These are phyloP conservation scores for Termitomyces sp. DNA, from an alignment of 768 basidiomycete genomes.

Conservation along the genomic window DNA sequence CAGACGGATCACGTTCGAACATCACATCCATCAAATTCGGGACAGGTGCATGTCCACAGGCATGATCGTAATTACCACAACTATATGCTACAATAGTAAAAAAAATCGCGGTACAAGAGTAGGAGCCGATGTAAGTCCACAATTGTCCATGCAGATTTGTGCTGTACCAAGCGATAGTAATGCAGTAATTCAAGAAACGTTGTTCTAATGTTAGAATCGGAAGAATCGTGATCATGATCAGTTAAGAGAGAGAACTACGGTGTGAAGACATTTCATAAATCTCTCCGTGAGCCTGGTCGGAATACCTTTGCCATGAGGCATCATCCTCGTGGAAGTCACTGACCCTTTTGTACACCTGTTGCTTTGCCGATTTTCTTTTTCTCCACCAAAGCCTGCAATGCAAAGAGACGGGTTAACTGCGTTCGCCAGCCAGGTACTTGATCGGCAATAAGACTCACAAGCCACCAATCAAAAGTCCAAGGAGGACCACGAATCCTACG, in stretches of 20 bases:
- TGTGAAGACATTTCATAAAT: slow-evolving; percentile 4
- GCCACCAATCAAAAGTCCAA: slow-evolving; percentile 30
- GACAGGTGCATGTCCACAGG: neutral
- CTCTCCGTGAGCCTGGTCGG: slow-evolving; percentile 3
- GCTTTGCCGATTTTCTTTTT: slow-evolving; percentile 13
- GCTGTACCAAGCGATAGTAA: neutral
- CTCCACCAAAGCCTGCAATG: slow-evolving; percentile 26
- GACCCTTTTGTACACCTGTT: slow-evolving; percentile 11
- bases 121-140: neutral
- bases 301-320: slow-evolving; percentile 11
- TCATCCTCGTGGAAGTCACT: slow-evolving; percentile 13
- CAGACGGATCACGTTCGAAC: neutral
- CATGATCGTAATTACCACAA: neutral
- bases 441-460: slow-evolving; percentile 24
- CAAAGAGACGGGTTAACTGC: neutral
- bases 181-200: neutral
- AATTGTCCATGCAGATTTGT: neutral
- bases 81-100: neutral
- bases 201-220: neutral
- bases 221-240: neutral
- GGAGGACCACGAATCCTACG: slow-evolving; percentile 32
- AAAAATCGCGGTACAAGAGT: neutral
- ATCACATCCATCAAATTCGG: neutral
- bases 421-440: neutral
- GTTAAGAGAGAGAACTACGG: neutral